Evolutionary conservation across 2,329 filamentous ascomycete species (phyloP), one percentile per base, ranked within the genome.

Genomic region (Colletotrichum salicis): DNA sequence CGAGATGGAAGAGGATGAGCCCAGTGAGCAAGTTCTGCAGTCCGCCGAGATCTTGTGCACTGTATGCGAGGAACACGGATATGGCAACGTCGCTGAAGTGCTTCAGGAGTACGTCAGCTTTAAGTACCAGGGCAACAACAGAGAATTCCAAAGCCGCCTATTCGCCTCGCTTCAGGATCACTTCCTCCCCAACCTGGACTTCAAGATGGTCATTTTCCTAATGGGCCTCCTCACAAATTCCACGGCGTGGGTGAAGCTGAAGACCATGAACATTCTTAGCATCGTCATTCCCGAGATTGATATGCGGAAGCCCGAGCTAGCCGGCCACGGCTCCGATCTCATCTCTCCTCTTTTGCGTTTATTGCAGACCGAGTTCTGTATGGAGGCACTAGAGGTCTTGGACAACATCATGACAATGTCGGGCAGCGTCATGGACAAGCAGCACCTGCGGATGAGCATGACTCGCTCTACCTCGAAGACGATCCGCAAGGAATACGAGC

Each of bases 391-490:
- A 11, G 91, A 94, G 75, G 96, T 99, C 1, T 86, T 99, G 70
- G 96, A 99, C 80, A 94, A 96, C 74, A 96, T 98, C 76, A 97
- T 98, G 89, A 94, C 93, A 33, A 96, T 98, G 86, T 95, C 95
- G 0, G 93, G 94, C 5, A 95, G 93, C 37, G 93, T 96, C 1
- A 94, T 97, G 88, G 96, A 98, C 81, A 94, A 94, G 76, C 94
- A 98, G 76, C 95, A 98, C 78, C 85, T 99, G 70, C 91, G 96
- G 51, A 99, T 99, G 97, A 98, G 96, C 81, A 98, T 99, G 94
- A 95, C 95, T 5, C 92, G 94, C 13, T 92, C 93, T 1, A 94
- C 95, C 2, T 96, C 95, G 0, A 93, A 93, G 76, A 91, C 93
- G 0, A 93, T 96, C 61, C 92, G 94, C 60, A 98, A 98, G 79